Evolutionary conservation across 2,329 filamentous ascomycete species (phyloP), one percentile per base, ranked within the genome.

Genomic region (Tolypocladium cylindrosporum): DNA sequence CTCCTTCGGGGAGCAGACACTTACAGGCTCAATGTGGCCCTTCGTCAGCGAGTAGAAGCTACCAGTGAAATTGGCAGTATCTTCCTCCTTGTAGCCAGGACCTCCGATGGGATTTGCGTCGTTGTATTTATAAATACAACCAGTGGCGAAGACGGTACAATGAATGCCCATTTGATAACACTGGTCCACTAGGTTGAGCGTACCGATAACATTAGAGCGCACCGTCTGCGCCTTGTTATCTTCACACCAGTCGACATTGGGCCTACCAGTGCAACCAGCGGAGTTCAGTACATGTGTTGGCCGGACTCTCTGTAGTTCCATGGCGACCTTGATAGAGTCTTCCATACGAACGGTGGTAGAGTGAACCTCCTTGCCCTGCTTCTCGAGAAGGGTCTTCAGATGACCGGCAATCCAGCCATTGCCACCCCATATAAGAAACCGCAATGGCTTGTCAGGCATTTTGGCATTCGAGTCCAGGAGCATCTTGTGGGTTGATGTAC

Each of bases 161-260:
- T 88, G 85, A 58, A 88, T 78, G 62, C 77, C 77, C 60, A 83
- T 42, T 83, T 76, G 40, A 7, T 7, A 41, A 16, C 40, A 41
- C 19, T 41, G 40, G 16, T 41, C 40, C 16, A 9, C 40, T 64
- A 88, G 71, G 67, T 84, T 87, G 62, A 87, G 67, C 43, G 84
- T 82, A 57, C 85, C 85, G 52, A 87, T 79, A 56, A 84, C 84
- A 66, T 88, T 88, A 68, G 81, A 85, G 59, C 84, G 78, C 68
- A 88, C 80, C 10, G 85, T 88, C 58, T 82, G 81, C 70, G 85
- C 80, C 72, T 82, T 85, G 74, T 88, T 80, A 66, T 86, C 82
- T 73, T 88, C 85, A 65, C 85, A 88, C 84, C 84, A 87, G 71
- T 88, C 85, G 68, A 87, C 84, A 62, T 87, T 88, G 61, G 85